A percentile compares a stretch with the other conserved stretches of the same genome.
Evolutionary conservation across 31 red algal genomes (phyloP).

Genomic region (Asparagopsis taxiformis): DNA sequence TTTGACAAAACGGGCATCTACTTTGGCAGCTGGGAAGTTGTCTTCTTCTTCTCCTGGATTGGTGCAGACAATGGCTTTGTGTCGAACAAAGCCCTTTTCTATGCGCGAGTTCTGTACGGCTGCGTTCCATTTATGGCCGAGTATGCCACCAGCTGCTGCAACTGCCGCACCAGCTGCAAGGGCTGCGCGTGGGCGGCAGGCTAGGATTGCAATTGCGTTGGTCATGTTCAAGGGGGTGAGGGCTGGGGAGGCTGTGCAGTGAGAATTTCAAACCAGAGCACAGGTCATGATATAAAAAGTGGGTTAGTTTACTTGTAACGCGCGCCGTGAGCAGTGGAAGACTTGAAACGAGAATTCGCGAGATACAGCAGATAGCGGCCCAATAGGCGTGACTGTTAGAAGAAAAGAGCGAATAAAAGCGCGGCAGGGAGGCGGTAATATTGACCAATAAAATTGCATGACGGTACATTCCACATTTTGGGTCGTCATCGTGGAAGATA

Average conservation of each 20-base stretch:
- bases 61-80: background rate
- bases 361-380: background rate
- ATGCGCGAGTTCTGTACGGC: constrained; percentile 77
- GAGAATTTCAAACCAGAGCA: background rate
- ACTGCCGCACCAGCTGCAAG: constrained; percentile 55
- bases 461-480: background rate
- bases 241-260: too few species aligned
- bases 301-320: background rate
- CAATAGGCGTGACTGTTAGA: too few species aligned
- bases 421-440: background rate
- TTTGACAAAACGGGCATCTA: constrained; percentile 60
- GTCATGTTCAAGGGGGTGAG: constrained; percentile 60
- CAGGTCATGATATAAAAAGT: background rate
- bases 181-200: constrained; percentile 68
- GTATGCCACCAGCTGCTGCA: constrained; percentile 58
- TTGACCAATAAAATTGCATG: background rate
- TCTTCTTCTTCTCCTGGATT: background rate
- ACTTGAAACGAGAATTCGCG: background rate
- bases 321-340: constrained; percentile 2
- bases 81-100: constrained; percentile 47
- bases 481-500: background rate
- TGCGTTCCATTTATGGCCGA: constrained; percentile 75
- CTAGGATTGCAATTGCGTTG: constrained; percentile 57
- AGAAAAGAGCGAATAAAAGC: too few species aligned
- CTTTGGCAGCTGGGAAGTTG: constrained; percentile 19